A percentile compares a stretch with the other conserved stretches of the same genome.
Evolutionary conservation across 495 filamentous ascomycete genomes (phyloP).

Genomic region (Daldinia decipiens): DNA sequence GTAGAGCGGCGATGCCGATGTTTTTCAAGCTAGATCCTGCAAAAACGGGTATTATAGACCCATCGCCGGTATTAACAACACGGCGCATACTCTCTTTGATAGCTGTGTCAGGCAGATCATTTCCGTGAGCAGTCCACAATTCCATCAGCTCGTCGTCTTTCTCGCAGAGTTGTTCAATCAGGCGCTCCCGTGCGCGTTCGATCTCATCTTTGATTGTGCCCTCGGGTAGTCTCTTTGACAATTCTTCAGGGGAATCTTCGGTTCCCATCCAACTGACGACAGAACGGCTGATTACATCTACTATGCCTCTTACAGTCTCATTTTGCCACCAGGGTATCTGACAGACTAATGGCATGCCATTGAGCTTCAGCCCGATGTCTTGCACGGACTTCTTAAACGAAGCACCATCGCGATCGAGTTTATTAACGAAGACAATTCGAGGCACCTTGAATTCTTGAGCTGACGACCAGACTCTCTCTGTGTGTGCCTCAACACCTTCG

Average conservation of each 20-base stretch:
- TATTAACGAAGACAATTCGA: conserved; percentile 90
- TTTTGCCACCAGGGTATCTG: conserved; percentile 94
- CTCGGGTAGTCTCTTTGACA: conserved; percentile 24
- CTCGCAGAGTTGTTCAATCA: conserved; percentile 87
- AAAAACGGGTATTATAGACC: conserved; percentile 83
- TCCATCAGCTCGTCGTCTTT: conserved; percentile 88
- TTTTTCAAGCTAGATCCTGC: conserved; percentile 93
- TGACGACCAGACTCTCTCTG: conserved; percentile 95
- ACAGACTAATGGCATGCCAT: conserved; percentile 88
- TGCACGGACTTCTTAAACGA: conserved; percentile 87
- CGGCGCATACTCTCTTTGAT: conserved; percentile 80
- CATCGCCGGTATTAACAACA: conserved; percentile 69
- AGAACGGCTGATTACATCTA: conserved; percentile 73
- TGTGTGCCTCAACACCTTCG: conserved; percentile 97
- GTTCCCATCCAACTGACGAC: conserved; percentile 52
- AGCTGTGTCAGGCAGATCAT: conserved; percentile 72
- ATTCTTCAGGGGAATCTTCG: conserved; percentile 34
- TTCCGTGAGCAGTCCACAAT: conserved; percentile 78
- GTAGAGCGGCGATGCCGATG: conserved; percentile 90
- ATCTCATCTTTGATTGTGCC: conserved; percentile 71
- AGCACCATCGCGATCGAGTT: conserved; percentile 94
- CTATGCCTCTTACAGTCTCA: conserved; percentile 80
- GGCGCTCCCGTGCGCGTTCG: conserved; percentile 74
- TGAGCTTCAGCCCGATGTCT: conserved; percentile 81
- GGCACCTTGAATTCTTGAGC: conserved; percentile 88